phyloP scores from a whole-genome alignment of 1,284 basidiomycete genomes.

The Singerocomus rubriflavus region DNA sequence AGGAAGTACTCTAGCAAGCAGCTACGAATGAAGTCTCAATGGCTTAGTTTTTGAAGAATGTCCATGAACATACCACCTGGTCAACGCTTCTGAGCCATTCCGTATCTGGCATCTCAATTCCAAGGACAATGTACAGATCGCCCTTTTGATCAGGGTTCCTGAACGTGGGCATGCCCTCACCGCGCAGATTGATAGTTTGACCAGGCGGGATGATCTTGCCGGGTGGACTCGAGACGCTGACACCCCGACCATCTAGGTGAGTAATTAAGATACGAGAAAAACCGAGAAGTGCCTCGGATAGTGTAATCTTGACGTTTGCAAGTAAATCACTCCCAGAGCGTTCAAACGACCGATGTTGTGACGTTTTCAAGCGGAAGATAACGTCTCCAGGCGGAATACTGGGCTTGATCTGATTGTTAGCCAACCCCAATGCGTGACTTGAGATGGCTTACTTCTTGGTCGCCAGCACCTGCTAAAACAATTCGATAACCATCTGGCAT shows the following conservation, averaged over 20 bases:
- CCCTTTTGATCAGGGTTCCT: constrained; percentile 69
- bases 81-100: constrained; percentile 67
- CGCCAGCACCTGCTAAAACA: constrained; percentile 85
- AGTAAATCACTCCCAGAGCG: constrained; percentile 77
- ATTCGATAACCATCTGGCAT: constrained; percentile 85
- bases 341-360: constrained; percentile 75
- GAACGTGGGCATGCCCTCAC: constrained; percentile 85
- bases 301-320: constrained; percentile 73
- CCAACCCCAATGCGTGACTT: not conserved
- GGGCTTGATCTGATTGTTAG: constrained; percentile 49
- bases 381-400: constrained; percentile 84
- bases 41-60: not conserved
- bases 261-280: constrained; percentile 85
- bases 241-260: constrained; percentile 87
- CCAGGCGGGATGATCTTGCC: constrained; percentile 76
- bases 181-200: constrained; percentile 69
- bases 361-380: constrained; percentile 75
- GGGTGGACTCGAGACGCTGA: constrained; percentile 69
- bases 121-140: constrained; percentile 77
- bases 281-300: constrained; percentile 91
- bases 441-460: constrained; percentile 67
- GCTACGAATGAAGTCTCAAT: constrained; percentile 38
- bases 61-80: constrained; percentile 42
- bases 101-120: constrained; percentile 81
- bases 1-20: constrained; percentile 63